Base-by-base conservation (phyloP, 208 protist species). In the Zelonia costaricensis region DNA sequence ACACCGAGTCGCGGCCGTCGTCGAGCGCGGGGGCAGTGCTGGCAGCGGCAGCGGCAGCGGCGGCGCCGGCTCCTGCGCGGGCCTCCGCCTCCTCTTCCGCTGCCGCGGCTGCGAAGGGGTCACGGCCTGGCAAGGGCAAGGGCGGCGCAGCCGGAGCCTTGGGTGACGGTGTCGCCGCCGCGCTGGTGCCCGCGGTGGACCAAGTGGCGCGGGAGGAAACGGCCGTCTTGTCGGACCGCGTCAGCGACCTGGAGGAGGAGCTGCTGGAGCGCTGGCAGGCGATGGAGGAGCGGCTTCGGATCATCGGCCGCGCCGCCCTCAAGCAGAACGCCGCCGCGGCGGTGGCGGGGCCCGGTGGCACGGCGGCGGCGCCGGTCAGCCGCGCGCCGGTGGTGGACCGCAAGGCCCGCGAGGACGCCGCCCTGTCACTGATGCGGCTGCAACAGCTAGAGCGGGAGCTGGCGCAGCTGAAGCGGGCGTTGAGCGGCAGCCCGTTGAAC, bases 331-430 rank as follows among this genome's bases (percentile, higher is more conserved):
- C 54, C 18, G 7, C 69, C 4, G 65, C 63, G 27, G 23, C 51
- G 16, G n/a, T 43, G 2, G 35, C 58, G 9, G 44, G 49, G 5
- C n/a, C 44, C 10, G 38, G 45, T 31, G 45, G 51, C 42, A 52
- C 49, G 4, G 61, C 59, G 13, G 42, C 36, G 12, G 15, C 23
- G 22, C 9, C 58, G 57, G 38, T 76, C 43, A 48, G 43, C 46
- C 60, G 58, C 1, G 46, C 71, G 3, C 33, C 64, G 12, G 68
- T 81, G 22, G 80, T 91, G 51, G 89, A 95, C 56, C 78, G 89
- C 60, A 95, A 92, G 68, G 86, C 86, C 0, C 85, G 89, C 44
- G 86, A 95, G 69, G 89, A 95, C 67, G 84, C 84, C 28, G 82
- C 89, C 36, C 47, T 88, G 44, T 93, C 86, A 13, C 75, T 93